Evolutionary conservation across 768 basidiomycete species (phyloP), one percentile per base, ranked within the genome.

Genomic region (Ramaria sp.): DNA sequence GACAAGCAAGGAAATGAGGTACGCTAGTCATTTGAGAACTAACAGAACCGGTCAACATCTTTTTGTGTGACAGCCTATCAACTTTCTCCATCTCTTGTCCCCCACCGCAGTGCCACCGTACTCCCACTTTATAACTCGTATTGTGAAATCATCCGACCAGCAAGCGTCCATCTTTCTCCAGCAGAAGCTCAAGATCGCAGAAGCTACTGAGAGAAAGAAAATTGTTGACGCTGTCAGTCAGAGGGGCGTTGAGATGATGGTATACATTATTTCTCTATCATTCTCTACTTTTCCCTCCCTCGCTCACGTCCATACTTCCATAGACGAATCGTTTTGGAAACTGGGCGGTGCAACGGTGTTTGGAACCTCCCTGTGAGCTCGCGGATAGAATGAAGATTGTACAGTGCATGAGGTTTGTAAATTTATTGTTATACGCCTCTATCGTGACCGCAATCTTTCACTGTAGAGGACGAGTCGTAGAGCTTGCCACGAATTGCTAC

Each of bases 211-310:
- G 66, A 76, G 90, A 1, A 78, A 77, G 5, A 90, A 88, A 69
- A 91, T 92, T 46, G 84, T 92, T 15, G 88, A 91, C 63, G 90
- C 90, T 48, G 91, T 91, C 57, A 89, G 88, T 59, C 76, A 81
- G 41, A 79, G 83, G 12, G 89, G 90, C 1, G 88, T 87, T 60
- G 90, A 92, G 67, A 91, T 91, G 90, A 92, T 92, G 90, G 89
- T 47, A 51, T 19, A 22, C 43, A 27, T 27, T 27, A 27, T 19
- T 60, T 43, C 22, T 43, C 20, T 7, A 5, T 17, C 22, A 5
- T 5, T 5, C 17, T 48, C n/a, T 19, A 10, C 50, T 12, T 24
- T 24, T n/a, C 17, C 12, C 20, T 27, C 34, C 34, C 9, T 33
- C 5, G 30, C 10, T 57, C 42, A 43, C 3, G n/a, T 30, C 20